Evolutionary conservation across 495 filamentous ascomycete species (phyloP).

Genomic region (Aspergillus asperescens): DNA sequence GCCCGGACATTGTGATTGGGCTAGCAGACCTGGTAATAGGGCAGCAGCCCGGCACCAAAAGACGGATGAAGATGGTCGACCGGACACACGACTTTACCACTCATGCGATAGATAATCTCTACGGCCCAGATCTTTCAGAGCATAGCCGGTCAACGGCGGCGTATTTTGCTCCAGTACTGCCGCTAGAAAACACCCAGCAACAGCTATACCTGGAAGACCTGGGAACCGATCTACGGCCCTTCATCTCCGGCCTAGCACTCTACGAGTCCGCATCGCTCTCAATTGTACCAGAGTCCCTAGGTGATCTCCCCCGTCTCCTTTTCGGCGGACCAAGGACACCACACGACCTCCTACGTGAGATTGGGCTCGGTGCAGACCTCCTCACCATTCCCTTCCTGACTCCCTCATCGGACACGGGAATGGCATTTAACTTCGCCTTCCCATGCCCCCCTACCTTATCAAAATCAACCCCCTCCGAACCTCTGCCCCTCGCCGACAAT

Average conservation of each 20-base stretch:
- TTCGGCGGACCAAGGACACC: slow-evolving; percentile 63
- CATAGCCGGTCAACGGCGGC: slow-evolving; percentile 29
- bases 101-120: slow-evolving; percentile 47
- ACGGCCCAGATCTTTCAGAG: slow-evolving; percentile 34
- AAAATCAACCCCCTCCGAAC: slow-evolving; percentile 9
- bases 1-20: slow-evolving; percentile 75
- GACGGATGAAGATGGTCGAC: slow-evolving; percentile 77
- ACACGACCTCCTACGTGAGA: slow-evolving; percentile 66
- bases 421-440: slow-evolving; percentile 79
- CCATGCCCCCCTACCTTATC: slow-evolving; percentile 36
- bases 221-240: slow-evolving; percentile 42
- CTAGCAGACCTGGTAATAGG: slow-evolving; percentile 69
- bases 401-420: slow-evolving; percentile 72
- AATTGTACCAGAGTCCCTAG: slow-evolving; percentile 53
- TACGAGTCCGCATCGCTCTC: slow-evolving; percentile 68
- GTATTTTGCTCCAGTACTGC: slow-evolving; percentile 80
- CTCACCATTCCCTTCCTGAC: slow-evolving; percentile 71
- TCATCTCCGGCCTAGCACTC: slow-evolving; percentile 72
- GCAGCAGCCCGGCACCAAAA: slow-evolving; percentile 55
- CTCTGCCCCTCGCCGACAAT: slow-evolving; percentile 62
- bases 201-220: slow-evolving; percentile 69
- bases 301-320: slow-evolving; percentile 64
- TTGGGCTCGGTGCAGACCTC: slow-evolving; percentile 72
- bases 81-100: slow-evolving; percentile 69
- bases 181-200: slow-evolving; percentile 68